Evolutionary conservation across 352 stramenopile species (phyloP).

Genomic region (Phytophthora megakarya): DNA sequence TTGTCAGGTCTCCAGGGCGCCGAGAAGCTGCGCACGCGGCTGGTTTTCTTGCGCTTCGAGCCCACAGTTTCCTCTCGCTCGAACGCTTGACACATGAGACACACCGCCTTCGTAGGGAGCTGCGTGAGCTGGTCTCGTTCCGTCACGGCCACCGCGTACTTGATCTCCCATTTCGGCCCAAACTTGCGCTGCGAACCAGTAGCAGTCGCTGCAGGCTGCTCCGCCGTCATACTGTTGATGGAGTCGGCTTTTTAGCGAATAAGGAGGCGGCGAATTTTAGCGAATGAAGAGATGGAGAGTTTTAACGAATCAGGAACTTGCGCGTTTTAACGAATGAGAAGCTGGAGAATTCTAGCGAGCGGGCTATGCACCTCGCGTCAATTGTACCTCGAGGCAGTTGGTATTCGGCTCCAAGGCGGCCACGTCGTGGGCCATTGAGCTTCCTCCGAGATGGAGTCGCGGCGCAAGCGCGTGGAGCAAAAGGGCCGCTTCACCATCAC

Average conservation of each 20-base stretch:
- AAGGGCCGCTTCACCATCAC: conserved; percentile 86
- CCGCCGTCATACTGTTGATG: background rate
- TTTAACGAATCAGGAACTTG: background rate
- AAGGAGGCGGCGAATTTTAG: background rate
- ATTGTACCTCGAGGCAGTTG: conserved; percentile 23
- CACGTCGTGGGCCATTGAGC: background rate
- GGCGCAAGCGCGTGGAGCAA: conserved; percentile 65
- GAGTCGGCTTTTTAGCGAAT: too few relatives aligned
- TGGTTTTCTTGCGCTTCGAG: conserved; percentile 43
- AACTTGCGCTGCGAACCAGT: conserved; percentile 30
- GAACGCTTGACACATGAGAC: conserved; percentile 38
- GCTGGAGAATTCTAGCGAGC: background rate
- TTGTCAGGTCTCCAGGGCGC: conserved; percentile 41
- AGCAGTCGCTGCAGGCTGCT: background rate
- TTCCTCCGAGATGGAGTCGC: conserved; percentile 36
- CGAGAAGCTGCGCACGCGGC: conserved; percentile 33
- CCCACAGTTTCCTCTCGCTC: conserved; percentile 30
- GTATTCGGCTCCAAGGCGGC: conserved; percentile 10
- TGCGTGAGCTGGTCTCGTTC: conserved; percentile 27
- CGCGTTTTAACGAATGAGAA: background rate
- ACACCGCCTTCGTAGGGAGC: conserved; percentile 27
- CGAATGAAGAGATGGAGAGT: background rate
- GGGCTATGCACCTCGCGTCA: conserved; percentile 2
- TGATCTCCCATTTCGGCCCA: conserved; percentile 32
- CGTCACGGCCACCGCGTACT: conserved; percentile 34